phyloP scores from a whole-genome alignment of 2,329 filamentous ascomycete species.

The Uncinocarpus reesii region DNA sequence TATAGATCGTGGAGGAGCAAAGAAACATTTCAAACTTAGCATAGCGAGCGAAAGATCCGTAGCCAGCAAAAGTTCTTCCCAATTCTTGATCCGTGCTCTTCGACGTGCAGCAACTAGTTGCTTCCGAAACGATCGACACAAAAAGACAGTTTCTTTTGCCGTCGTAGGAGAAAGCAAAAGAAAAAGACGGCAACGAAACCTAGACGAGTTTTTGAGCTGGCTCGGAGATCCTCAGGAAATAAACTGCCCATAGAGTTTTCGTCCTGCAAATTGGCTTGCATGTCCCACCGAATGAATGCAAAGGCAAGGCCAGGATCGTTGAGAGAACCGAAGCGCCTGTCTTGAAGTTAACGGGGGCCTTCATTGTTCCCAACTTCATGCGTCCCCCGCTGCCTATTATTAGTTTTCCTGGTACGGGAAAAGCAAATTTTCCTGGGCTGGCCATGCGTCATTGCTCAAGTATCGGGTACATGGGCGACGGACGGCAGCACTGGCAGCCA shows the following conservation, averaged over 20 bases:
- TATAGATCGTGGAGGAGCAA: not conserved
- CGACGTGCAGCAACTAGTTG: not conserved
- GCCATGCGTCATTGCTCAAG: slow-evolving; percentile 8
- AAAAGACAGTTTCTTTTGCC: not conserved
- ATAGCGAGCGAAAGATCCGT: not conserved
- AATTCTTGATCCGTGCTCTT: slow-evolving; percentile 2
- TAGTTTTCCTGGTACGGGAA: not conserved
- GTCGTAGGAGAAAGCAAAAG: not conserved
- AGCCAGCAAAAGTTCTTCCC: not conserved
- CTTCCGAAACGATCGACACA: not conserved
- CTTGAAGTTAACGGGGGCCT: not conserved
- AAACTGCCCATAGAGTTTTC: not conserved
- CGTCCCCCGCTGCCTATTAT: not conserved
- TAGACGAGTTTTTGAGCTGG: not conserved
- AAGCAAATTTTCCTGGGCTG: not conserved
- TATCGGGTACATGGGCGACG: not conserved
- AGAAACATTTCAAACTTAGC: slow-evolving; percentile 2
- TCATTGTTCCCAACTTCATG: not conserved
- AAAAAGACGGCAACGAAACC: not conserved
- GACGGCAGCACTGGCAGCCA: not conserved
- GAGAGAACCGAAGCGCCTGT: not conserved
- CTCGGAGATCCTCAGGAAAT: not conserved
- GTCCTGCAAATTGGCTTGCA: not conserved
- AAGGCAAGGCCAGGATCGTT: slow-evolving; percentile 1
- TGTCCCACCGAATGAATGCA: slow-evolving; percentile 2